Conservation (phyloP, 192 early-diverging fungal genomes). For the Mortierella alpina region DNA sequence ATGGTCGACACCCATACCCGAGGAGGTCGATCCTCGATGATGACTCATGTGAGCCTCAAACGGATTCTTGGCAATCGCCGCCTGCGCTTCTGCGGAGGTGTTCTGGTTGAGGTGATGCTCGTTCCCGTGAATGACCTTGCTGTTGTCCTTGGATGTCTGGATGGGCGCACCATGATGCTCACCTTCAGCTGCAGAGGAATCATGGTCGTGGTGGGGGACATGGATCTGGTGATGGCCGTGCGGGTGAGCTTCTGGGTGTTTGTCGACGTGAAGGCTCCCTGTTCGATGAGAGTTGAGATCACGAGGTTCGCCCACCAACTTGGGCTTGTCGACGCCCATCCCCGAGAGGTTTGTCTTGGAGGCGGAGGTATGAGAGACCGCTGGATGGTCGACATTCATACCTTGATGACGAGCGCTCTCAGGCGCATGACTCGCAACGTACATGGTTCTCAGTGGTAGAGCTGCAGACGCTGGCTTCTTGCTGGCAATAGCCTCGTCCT, state of each 20-base stretch:
- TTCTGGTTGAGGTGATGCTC: conserved; percentile 13
- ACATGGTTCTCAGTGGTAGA: conserved; percentile 18
- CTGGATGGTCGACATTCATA: conserved; percentile 25
- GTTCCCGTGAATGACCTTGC: conserved; percentile 5
- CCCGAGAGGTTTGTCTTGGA: neutral
- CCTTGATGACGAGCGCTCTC: conserved; percentile 14
- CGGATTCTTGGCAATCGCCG: conserved; percentile 7
- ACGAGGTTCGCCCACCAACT: conserved; percentile 3
- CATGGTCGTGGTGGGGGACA: conserved; percentile 3
- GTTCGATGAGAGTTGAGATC: neutral
- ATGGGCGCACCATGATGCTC: neutral
- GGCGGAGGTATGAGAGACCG: conserved; percentile 3
- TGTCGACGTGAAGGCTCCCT: conserved; percentile 27
- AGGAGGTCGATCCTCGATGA: neutral
- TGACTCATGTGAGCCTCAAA: conserved; percentile 1
- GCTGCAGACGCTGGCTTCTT: neutral
- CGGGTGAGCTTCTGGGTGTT: neutral
- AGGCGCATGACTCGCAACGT: conserved; percentile 13
- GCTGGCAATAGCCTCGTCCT: neutral
- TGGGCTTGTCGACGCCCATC: conserved; percentile 27
- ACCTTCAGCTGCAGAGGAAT: neutral
- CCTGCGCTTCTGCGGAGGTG: neutral
- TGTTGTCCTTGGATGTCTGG: conserved; percentile 8
- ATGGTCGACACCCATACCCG: conserved; percentile 22
- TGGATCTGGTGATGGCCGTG: conserved; percentile 8